phyloP scores from a whole-genome alignment of 345 rosid species.

The Citrus unshiu region DNA sequence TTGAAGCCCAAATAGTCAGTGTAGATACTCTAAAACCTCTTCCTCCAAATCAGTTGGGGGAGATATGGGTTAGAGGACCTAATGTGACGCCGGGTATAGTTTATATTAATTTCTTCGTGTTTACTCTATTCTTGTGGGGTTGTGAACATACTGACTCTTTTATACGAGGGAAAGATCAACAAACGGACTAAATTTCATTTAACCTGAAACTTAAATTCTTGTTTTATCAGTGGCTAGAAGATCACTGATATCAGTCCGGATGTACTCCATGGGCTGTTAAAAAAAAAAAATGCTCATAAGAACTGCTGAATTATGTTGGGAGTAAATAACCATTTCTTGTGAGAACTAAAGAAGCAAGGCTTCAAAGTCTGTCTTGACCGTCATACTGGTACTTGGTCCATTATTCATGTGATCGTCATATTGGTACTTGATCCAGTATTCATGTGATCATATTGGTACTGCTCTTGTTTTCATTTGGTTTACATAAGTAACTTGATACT shows the following conservation, averaged over 20 bases:
- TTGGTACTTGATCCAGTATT: background rate
- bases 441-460: background rate
- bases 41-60: slow-evolving; percentile 77
- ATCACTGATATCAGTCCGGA: no score
- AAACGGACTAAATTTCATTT: background rate
- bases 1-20: slow-evolving; percentile 72
- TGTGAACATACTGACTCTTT: background rate
- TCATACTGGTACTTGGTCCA: background rate
- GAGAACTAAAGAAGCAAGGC: background rate
- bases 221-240: background rate
- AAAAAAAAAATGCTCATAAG: background rate
- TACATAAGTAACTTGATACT: background rate
- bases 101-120: background rate
- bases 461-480: background rate
- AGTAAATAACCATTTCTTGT: background rate
- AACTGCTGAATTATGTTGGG: background rate
- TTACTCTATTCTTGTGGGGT: background rate
- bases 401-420: background rate
- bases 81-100: slow-evolving; percentile 82
- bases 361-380: background rate
- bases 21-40: slow-evolving; percentile 58
- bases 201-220: background rate
- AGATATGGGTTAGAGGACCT: slow-evolving; percentile 87
- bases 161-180: background rate
- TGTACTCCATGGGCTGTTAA: background rate